Conservation (phyloP, 2,329 filamentous ascomycete genomes). For the Colletotrichum sp. region DNA sequence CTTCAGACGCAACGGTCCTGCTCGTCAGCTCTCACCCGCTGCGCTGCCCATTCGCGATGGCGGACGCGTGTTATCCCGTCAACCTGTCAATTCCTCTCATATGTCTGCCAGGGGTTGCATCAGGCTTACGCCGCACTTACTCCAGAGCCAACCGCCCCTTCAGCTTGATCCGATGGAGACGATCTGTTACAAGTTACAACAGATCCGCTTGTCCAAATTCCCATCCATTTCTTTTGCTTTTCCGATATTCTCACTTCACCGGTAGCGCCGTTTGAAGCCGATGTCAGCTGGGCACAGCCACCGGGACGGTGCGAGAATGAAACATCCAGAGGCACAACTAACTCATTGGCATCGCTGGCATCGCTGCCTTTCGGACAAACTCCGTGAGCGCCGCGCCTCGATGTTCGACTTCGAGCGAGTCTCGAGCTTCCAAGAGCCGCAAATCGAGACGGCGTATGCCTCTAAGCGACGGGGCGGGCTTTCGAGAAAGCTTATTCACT, state of each 20-base stretch:
- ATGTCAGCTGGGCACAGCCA: not conserved
- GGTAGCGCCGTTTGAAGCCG: not conserved
- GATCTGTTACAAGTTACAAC: not conserved
- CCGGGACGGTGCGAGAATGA: not conserved
- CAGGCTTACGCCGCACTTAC: not conserved
- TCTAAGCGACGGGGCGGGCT: not conserved
- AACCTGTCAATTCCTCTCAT: not conserved
- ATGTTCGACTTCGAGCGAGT: not conserved
- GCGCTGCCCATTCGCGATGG: not conserved
- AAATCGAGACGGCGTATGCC: not conserved
- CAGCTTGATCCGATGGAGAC: not conserved
- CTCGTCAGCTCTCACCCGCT: not conserved
- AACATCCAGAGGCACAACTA: not conserved
- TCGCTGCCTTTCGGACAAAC: not conserved
- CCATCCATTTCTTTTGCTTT: not conserved
- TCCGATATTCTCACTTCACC: not conserved
- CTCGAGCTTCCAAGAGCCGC: not conserved
- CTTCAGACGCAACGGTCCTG: not conserved
- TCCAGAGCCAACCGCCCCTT: not conserved
- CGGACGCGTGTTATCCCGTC: not conserved
- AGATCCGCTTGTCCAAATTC: not conserved
- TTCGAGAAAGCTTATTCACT: not conserved
- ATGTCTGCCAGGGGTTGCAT: not conserved
- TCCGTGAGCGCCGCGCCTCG: not conserved
- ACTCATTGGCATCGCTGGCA: not conserved